Conservation (phyloP, 2,329 filamentous ascomycete genomes). For the Alternaria brassicicola region DNA sequence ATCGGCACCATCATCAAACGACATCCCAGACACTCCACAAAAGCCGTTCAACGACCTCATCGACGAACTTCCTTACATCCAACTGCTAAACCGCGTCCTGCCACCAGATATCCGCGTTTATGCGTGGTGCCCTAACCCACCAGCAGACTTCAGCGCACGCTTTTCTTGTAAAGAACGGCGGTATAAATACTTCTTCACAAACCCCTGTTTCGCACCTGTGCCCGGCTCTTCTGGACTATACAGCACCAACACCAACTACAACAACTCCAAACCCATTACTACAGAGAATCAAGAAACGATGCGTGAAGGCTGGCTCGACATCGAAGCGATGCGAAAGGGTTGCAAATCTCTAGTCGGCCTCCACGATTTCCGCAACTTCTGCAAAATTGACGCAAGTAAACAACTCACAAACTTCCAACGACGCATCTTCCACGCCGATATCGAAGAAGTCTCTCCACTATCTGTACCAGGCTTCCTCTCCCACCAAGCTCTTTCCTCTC, state of each 20-base stretch:
- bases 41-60: slow-evolving; percentile 67
- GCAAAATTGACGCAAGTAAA: slow-evolving; percentile 89
- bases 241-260: slow-evolving; percentile 33
- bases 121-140: slow-evolving; percentile 88
- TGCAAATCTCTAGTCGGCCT: slow-evolving; percentile 79
- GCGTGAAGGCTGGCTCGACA: slow-evolving; percentile 76
- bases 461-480: slow-evolving; percentile 37
- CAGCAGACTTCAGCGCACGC: slow-evolving; percentile 81
- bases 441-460: slow-evolving; percentile 59
- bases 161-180: slow-evolving; percentile 91
- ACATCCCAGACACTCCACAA: slow-evolving; percentile 29
- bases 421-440: slow-evolving; percentile 78
- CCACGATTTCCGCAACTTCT: slow-evolving; percentile 97
- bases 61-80: slow-evolving; percentile 84
- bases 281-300: slow-evolving; percentile 14
- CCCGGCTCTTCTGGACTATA: slow-evolving; percentile 61
- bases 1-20: slow-evolving; percentile 3
- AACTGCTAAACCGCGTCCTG: slow-evolving; percentile 83
- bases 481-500: slow-evolving; percentile 31
- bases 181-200: slow-evolving; percentile 98
- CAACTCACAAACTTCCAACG: slow-evolving; percentile 84
- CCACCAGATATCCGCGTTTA: slow-evolving; percentile 88
- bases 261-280: background rate
- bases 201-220: slow-evolving; percentile 79
- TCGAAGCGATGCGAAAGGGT: slow-evolving; percentile 82